Percentiles rank a stretch among this genome's conserved stretches.
phyloP scores from a whole-genome alignment of 169 alveolate species.

The Condylostoma magnum region DNA sequence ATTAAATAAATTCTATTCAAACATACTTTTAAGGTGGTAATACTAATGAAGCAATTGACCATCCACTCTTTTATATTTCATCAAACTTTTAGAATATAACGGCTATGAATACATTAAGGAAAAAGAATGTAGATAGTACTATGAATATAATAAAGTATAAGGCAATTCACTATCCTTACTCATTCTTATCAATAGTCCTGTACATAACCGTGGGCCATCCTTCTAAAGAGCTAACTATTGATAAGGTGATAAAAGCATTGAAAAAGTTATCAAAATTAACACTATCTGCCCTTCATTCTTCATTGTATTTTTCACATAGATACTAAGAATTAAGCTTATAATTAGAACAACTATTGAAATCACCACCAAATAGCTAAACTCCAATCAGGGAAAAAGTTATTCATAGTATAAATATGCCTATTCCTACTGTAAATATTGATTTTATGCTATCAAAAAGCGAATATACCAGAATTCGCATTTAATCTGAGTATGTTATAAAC shows the following conservation, averaged over 20 bases:
- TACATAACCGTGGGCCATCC: slow-evolving; percentile 78
- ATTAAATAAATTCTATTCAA: slow-evolving; percentile 69
- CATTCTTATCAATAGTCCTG: slow-evolving; percentile 51
- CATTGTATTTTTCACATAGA: slow-evolving; percentile 36
- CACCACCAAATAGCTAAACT: slow-evolving; percentile 58
- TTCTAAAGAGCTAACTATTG: slow-evolving; percentile 66
- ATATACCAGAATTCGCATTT: slow-evolving; percentile 62
- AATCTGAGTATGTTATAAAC: slow-evolving; percentile 65
- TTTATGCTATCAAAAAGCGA: slow-evolving; percentile 65
- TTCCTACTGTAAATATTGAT: slow-evolving; percentile 65
- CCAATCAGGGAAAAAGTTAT: slow-evolving; percentile 79
- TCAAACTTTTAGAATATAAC: slow-evolving; percentile 78
- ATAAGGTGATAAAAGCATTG: slow-evolving; percentile 64
- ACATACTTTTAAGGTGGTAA: slow-evolving; percentile 42
- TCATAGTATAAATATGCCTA: slow-evolving; percentile 62
- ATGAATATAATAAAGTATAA: slow-evolving; percentile 65
- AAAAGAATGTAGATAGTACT: slow-evolving; percentile 63
- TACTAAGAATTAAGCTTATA: background rate
- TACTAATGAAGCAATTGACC: slow-evolving; percentile 27
- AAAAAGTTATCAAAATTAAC: slow-evolving; percentile 69
- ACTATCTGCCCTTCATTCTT: slow-evolving; percentile 52
- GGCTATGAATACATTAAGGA: slow-evolving; percentile 77
- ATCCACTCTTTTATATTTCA: slow-evolving; percentile 75
- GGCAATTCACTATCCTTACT: slow-evolving; percentile 40
- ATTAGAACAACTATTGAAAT: slow-evolving; percentile 61